Evolutionary conservation across 208 protist genomes (phyloP), one percentile per base, ranked within the genome.

Genomic region (Novymonas esmeraldas): DNA sequence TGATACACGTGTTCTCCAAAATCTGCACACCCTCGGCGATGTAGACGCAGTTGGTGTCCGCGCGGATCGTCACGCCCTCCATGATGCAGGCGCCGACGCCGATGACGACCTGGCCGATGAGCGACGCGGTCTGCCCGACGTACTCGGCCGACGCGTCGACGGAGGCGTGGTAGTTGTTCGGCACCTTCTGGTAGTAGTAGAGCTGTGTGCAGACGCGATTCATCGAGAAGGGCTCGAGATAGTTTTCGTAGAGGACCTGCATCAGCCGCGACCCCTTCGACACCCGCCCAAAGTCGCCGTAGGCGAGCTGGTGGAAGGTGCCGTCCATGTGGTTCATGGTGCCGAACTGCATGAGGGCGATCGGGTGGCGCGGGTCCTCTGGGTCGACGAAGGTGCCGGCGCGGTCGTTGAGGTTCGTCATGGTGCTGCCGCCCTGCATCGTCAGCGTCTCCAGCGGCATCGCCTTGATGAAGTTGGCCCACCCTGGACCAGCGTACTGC

Each of bases 241-340:
- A 95, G 70, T 91, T 94, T 48, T 94, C 87, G 79, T 95, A 95
- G 26, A 95, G 78, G 39, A 93, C 76, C 75, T 95, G 90, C 84
- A 95, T 84, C 11, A 95, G 82, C 13, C 90, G 85, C 3, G 87
- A 83, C 20, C 84, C 75, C 36, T 84, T 76, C 11, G 73, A 54
- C 16, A 89, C 82, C 3, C 59, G 20, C 29, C 84, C 90, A 57
- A 83, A 95, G 67, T 92, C 68, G 20, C 84, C 86, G 44, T 78
- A 81, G 11, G 82, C 76, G 14, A 95, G 46, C 73, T 91, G 79
- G 57, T 88, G 73, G 41, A 92, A 84, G 29, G 82, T 69, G 24
- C 83, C 87, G 62, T 95, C 90, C 45, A 79, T 76, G 45, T 85
- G 64, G 29, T 58, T 81, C 78, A 81, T 78, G 11, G 75, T 61